Base-by-base conservation (phyloP, 352 stramenopile genomes). In the Phytophthora ramorum region DNA sequence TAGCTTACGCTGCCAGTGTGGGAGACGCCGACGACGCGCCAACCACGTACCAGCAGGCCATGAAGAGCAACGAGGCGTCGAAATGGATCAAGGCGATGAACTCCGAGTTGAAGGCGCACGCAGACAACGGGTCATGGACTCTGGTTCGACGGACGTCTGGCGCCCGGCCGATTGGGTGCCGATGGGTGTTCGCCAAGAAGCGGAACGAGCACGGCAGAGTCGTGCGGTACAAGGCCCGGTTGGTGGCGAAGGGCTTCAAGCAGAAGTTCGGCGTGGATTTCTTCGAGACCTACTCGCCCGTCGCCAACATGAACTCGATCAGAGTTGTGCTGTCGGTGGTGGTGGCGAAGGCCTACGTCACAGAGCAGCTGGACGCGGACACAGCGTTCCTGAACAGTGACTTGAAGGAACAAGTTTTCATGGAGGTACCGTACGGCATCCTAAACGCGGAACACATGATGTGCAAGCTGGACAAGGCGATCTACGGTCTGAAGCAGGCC, bases 231-330 rank as follows among this genome's bases (percentile, higher is more conserved):
- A 81, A 75, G 59, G 73, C 58, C 16, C 48, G 75, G 7, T 30
- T 83, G 19, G 63, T 79, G 6, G 70, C 63, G 7, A 52, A 69
- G 7, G 71, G 74, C 16, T 83, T 73, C 48, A 54, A 54, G 14
- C 73, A 83, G 54, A 51, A 67, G 14, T 58, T 58, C 13, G 67
- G 71, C 0, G 58, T 79, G 0, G 61, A 83, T 37, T 80, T 73
- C 71, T 59, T 66, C 30, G 66, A 83, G 20, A 28, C 24, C 24
- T 28, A 28, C 24, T 28, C 24, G 24, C 66, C 69, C 1, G 78
- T 87, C 12, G 63, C 69, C 12, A 74, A 71, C 54, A 74, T 81
- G 53, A 75, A 71, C 44, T 78, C 70, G 2, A 69, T 87, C 13
- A 53, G 70, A 35, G 26, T 76, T 10, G 41, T 69, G 5, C n/a